Percentiles rank a stretch among this genome's conserved stretches.
phyloP scores from a whole-genome alignment of 2,329 filamentous ascomycete species.

The Cladorrhinum sp. region DNA sequence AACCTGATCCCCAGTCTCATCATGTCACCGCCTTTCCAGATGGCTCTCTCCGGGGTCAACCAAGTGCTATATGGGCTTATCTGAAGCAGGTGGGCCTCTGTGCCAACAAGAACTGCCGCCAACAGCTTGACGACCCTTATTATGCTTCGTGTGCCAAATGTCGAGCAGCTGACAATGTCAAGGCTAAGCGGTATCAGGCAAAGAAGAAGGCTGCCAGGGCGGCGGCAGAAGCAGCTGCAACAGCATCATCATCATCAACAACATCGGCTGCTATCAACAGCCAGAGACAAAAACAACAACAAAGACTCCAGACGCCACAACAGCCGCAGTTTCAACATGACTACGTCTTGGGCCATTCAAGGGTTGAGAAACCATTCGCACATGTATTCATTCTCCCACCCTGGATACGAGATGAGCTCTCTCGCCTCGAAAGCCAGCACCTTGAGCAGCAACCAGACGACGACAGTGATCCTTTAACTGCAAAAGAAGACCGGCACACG shows the following conservation, averaged over 20 bases:
- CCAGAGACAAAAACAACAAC: not conserved
- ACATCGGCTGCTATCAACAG: not conserved
- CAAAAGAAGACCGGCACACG: not conserved
- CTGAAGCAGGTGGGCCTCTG: not conserved
- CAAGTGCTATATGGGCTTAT: not conserved
- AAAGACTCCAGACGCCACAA: not conserved
- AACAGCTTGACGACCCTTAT: not conserved
- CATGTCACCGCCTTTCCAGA: not conserved
- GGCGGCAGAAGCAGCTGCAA: not conserved
- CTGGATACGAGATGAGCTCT: not conserved
- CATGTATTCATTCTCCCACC: not conserved
- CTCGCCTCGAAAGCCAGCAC: not conserved
- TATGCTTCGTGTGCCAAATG: not conserved
- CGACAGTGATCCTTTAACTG: not conserved
- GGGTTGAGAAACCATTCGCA: not conserved
- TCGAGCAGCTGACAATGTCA: not conserved
- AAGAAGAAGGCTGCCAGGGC: not conserved
- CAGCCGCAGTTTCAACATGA: not conserved
- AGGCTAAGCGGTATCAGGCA: not conserved
- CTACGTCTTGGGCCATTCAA: not conserved
- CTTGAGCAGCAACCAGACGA: not conserved
- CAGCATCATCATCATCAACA: not conserved
- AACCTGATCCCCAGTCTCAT: not conserved
- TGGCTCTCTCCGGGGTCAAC: not conserved
- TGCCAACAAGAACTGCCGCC: slow-evolving; percentile 2